A percentile compares a stretch with the other conserved stretches of the same genome.
phyloP scores from a whole-genome alignment of 169 alveolate genomes.

The Eimeria maxima region DNA sequence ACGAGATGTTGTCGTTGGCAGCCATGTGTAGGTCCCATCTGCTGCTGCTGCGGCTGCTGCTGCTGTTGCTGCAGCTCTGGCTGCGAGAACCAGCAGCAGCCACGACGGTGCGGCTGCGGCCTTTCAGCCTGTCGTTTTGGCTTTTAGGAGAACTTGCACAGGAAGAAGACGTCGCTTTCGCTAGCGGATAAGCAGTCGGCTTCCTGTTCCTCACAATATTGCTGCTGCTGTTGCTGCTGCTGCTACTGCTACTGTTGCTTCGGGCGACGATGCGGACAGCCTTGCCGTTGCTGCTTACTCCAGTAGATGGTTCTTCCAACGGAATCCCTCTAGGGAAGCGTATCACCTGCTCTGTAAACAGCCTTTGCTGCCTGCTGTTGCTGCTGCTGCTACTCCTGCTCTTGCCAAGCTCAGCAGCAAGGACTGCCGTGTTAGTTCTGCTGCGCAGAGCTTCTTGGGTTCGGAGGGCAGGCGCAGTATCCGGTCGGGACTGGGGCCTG shows the following conservation, averaged over 20 bases:
- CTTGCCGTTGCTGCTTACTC: constrained; percentile 35
- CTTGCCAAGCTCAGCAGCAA: background rate
- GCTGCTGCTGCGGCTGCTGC: constrained; percentile 29
- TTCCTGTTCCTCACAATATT: background rate
- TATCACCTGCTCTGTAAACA: background rate
- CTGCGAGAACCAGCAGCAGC: constrained; percentile 42
- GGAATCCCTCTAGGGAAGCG: background rate
- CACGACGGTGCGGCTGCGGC: constrained; percentile 3
- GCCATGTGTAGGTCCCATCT: background rate
- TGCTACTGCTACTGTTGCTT: background rate
- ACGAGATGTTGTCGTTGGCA: background rate
- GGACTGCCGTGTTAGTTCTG: background rate
- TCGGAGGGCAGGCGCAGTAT: background rate
- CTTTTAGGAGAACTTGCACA: background rate
- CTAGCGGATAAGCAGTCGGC: background rate
- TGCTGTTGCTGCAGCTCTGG: constrained; percentile 34
- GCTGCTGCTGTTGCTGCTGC: constrained; percentile 11
- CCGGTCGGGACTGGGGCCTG: background rate
- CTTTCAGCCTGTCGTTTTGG: background rate
- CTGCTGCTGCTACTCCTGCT: constrained; percentile 45
- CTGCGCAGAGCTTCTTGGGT: constrained; percentile 1
- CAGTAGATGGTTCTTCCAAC: background rate
- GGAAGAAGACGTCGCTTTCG: background rate
- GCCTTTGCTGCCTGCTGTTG: constrained; percentile 49
- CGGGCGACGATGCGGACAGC: constrained; percentile 17